phyloP scores from a whole-genome alignment of 208 protist species.

The Porcisia deanei region DNA sequence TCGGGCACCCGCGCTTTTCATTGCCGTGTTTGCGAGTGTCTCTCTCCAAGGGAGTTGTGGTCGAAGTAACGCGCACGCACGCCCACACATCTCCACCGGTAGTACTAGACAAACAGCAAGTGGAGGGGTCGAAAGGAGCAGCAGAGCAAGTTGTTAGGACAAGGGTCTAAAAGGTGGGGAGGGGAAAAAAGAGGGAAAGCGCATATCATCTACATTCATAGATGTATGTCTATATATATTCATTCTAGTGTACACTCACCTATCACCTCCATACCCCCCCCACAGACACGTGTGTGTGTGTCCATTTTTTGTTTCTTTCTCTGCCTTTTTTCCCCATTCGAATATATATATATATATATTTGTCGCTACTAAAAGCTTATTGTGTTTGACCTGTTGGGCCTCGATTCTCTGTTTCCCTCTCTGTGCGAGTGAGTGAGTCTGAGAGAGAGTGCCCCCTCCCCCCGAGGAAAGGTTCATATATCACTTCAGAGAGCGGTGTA shows the following conservation, averaged over 20 bases:
- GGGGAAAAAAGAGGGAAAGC: not conserved
- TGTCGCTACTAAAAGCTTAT: not conserved
- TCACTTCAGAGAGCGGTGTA: too few relatives aligned
- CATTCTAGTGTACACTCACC: too few relatives aligned
- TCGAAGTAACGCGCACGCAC: not conserved
- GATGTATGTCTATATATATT: not conserved
- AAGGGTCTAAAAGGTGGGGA: not conserved
- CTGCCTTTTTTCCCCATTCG: too few relatives aligned
- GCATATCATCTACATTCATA: not conserved
- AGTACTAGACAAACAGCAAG: not conserved
- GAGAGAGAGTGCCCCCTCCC: not conserved
- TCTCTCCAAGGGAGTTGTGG: not conserved
- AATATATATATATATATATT: conserved; percentile 5
- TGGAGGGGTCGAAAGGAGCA: not conserved
- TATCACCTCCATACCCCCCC: too few relatives aligned
- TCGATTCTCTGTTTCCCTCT: not conserved
- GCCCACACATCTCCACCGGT: not conserved
- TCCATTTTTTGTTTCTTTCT: too few relatives aligned
- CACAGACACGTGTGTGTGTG: too few relatives aligned
- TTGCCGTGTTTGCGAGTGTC: not conserved
- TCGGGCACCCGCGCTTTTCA: not conserved
- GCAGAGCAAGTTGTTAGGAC: not conserved
- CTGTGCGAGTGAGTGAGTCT: not conserved
- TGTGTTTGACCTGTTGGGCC: not conserved
- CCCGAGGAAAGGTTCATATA: not conserved